Percentiles rank a stretch among this genome's conserved stretches.
phyloP scores from a whole-genome alignment of 2,329 filamentous ascomycete species.

The Aspergillus eucalypticola region DNA sequence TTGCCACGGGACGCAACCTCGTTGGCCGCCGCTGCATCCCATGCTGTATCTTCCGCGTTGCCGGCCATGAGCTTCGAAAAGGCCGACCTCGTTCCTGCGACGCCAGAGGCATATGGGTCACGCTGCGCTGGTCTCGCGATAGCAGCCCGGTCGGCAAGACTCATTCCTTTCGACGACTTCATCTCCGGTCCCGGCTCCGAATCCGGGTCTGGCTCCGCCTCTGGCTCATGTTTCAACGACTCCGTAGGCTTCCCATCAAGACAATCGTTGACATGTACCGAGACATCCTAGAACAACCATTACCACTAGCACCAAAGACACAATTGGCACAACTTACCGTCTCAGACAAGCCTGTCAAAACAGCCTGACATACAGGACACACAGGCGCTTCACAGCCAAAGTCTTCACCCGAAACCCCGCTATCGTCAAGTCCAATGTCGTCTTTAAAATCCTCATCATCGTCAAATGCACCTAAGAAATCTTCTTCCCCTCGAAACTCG shows the following conservation, averaged over 20 bases:
- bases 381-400: slow-evolving; percentile 30
- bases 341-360: slow-evolving; percentile 59
- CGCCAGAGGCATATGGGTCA: slow-evolving; percentile 67
- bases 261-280: slow-evolving; percentile 87
- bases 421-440: slow-evolving; percentile 16
- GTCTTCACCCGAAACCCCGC: slow-evolving; percentile 21
- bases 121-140: slow-evolving; percentile 76
- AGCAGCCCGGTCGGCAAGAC: slow-evolving; percentile 66
- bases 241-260: slow-evolving; percentile 76
- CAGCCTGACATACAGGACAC: slow-evolving; percentile 78
- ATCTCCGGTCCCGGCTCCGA: neutral
- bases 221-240: slow-evolving; percentile 28
- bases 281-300: slow-evolving; percentile 62
- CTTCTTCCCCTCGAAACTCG: slow-evolving; percentile 61
- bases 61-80: slow-evolving; percentile 93
- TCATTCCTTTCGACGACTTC: slow-evolving; percentile 33
- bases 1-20: slow-evolving; percentile 79
- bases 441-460: slow-evolving; percentile 45
- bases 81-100: slow-evolving; percentile 60
- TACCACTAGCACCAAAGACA: neutral
- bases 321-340: slow-evolving; percentile 29
- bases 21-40: slow-evolving; percentile 79
- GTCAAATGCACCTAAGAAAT: slow-evolving; percentile 64
- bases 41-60: slow-evolving; percentile 86
- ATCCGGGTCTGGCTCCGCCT: neutral